These are phyloP conservation scores for Plasmodium ovale DNA, from an alignment of 169 alveolate species.

Conservation along the genomic window DNA sequence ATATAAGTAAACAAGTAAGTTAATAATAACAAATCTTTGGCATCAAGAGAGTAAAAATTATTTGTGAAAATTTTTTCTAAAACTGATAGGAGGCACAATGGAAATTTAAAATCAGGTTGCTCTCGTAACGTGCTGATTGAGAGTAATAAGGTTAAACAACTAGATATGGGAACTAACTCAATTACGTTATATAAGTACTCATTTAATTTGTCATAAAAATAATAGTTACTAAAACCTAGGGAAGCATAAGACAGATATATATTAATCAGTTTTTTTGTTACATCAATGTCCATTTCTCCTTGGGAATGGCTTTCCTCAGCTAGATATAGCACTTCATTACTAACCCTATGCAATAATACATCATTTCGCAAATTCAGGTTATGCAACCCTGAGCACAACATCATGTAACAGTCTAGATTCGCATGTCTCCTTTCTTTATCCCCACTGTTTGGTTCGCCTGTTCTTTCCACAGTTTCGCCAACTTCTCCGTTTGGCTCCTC, in stretches of 20 bases:
- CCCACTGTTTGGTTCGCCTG: background rate
- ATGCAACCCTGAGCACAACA: conserved; percentile 26
- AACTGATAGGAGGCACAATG: conserved; percentile 51
- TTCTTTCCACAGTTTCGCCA: too few species aligned
- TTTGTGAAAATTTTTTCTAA: conserved; percentile 43
- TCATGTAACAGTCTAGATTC: background rate
- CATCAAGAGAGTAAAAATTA: conserved; percentile 48
- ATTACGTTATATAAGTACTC: conserved; percentile 26
- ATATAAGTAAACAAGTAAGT: conserved; percentile 50
- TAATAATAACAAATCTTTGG: conserved; percentile 40
- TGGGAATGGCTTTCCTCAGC: background rate
- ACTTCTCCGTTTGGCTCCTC: background rate
- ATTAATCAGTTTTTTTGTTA: conserved; percentile 53
- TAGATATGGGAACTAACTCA: conserved; percentile 13
- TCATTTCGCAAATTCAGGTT: conserved; percentile 28
- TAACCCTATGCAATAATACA: conserved; percentile 10
- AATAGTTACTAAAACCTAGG: conserved; percentile 23
- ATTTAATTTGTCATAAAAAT: conserved; percentile 65
- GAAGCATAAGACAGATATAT: conserved; percentile 56
- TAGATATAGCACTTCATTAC: conserved; percentile 22
- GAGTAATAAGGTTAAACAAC: conserved; percentile 37
- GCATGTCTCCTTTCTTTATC: background rate
- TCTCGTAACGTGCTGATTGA: conserved; percentile 47
- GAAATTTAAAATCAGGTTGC: conserved; percentile 38
- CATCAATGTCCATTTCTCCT: background rate